phyloP scores from a whole-genome alignment of 2,329 filamentous ascomycete species.

The Chrysoporthe cubensis region DNA sequence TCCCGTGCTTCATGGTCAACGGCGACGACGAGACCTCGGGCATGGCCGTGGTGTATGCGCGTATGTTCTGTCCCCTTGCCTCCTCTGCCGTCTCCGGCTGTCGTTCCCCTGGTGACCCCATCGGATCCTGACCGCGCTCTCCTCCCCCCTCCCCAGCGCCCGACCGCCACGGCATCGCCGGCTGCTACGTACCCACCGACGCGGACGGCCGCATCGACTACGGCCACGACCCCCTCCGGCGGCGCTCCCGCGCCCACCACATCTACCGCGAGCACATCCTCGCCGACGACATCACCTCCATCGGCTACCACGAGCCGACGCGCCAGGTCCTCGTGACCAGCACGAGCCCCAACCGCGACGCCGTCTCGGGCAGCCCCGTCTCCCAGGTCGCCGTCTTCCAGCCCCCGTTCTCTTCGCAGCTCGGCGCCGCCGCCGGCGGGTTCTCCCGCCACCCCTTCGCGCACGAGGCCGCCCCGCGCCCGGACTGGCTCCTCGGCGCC shows the following conservation, averaged over 20 bases:
- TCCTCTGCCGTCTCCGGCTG: too few relatives aligned
- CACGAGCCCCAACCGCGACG: conserved; percentile 40
- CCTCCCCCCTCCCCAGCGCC: conserved; percentile 34
- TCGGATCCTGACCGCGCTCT: background rate
- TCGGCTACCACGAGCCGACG: conserved; percentile 50
- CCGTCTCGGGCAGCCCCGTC: conserved; percentile 46
- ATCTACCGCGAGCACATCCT: conserved; percentile 33
- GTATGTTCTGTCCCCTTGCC: background rate
- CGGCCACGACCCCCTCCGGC: background rate
- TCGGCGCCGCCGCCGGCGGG: conserved; percentile 25
- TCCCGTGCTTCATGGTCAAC: conserved; percentile 47
- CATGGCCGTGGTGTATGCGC: conserved; percentile 46
- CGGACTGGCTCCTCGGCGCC: conserved; percentile 45
- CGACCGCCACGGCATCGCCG: conserved; percentile 39
- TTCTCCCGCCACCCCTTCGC: conserved; percentile 15
- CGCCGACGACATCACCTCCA: conserved; percentile 48
- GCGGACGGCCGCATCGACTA: conserved; percentile 41
- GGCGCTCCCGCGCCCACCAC: conserved; percentile 16
- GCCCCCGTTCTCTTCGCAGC: conserved; percentile 37
- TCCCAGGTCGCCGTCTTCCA: conserved; percentile 54
- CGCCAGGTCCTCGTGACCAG: conserved; percentile 49
- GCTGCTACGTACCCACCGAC: conserved; percentile 49
- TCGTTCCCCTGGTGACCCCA: too few relatives aligned
- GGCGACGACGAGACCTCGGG: conserved; percentile 44
- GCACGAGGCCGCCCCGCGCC: conserved; percentile 33